Evolutionary conservation across 2,329 filamentous ascomycete species (phyloP).

Genomic region (Pezicula carpinea): DNA sequence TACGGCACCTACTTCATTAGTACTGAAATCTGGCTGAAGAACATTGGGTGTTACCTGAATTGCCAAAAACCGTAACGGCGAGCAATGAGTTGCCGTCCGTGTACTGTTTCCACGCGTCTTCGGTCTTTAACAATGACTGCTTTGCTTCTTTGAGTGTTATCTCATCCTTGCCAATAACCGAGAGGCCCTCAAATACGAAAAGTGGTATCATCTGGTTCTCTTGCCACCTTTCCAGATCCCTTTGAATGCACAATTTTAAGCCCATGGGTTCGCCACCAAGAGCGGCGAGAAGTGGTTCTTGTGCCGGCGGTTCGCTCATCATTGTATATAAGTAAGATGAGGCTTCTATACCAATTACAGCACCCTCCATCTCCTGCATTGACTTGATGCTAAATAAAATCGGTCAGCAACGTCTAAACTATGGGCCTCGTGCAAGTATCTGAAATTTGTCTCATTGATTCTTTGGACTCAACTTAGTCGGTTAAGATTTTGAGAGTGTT

Average conservation of each 20-base stretch:
- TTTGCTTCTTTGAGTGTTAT: constrained; percentile 59
- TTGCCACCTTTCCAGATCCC: constrained; percentile 70
- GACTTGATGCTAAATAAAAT: constrained; percentile 35
- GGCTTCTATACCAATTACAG: constrained; percentile 80
- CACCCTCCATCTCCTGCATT: constrained; percentile 67
- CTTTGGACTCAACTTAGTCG: too few relatives aligned
- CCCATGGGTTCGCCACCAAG: constrained; percentile 83
- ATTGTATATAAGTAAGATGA: constrained; percentile 81
- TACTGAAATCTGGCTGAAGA: constrained; percentile 3
- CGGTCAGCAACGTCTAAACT: background rate
- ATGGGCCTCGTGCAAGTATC: too few relatives aligned
- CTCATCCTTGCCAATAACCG: constrained; percentile 71
- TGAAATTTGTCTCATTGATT: too few relatives aligned
- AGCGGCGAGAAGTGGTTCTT: constrained; percentile 85
- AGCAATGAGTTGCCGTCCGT: constrained; percentile 72
- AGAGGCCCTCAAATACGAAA: constrained; percentile 89
- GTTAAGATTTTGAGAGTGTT: too few relatives aligned
- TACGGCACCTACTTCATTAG: constrained; percentile 57
- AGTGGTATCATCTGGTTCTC: constrained; percentile 68
- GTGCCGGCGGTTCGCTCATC: constrained; percentile 63
- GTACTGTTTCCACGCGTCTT: constrained; percentile 83
- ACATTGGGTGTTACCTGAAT: constrained; percentile 54
- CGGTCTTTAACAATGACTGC: constrained; percentile 64
- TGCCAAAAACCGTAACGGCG: constrained; percentile 83
- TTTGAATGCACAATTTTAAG: constrained; percentile 69